Evolutionary conservation across 164 flowering plant species (phyloP).

Genomic region (Magnolia officinalis): DNA sequence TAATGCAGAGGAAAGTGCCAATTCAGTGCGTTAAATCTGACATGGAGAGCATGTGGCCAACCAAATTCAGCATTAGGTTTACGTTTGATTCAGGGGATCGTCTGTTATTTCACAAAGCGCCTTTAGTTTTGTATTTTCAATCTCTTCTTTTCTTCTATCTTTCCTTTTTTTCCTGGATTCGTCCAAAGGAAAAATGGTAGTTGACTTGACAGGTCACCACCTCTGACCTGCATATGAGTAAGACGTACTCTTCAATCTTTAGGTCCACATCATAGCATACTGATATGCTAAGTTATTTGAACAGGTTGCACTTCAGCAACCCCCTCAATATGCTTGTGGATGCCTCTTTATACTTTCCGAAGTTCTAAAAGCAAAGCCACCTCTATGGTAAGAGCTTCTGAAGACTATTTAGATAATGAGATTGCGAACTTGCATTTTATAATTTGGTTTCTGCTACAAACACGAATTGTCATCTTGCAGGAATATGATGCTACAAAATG

Average conservation of each 20-base stretch:
- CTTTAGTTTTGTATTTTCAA: too few species aligned
- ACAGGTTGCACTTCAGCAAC: constrained; percentile 96
- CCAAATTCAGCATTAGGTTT: too few species aligned
- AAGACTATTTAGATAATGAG: background rate
- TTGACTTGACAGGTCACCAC: background rate
- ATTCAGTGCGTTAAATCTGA: too few species aligned
- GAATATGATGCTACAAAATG: constrained; percentile 81
- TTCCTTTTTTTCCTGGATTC: background rate
- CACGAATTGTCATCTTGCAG: constrained; percentile 30
- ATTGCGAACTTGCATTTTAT: background rate
- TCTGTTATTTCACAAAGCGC: too few species aligned
- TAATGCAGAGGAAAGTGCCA: too few species aligned
- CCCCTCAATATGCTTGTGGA: constrained; percentile 92
- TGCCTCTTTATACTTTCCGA: constrained; percentile 90
- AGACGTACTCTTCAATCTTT: background rate
- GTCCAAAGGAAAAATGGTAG: background rate
- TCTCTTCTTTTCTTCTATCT: background rate
- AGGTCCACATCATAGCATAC: background rate
- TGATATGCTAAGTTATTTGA: background rate
- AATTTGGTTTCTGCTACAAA: background rate
- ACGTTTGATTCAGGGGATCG: too few species aligned
- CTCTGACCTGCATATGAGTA: background rate
- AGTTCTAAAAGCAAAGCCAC: constrained; percentile 91
- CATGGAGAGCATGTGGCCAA: too few species aligned
- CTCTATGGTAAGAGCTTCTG: constrained; percentile 57